Percentiles rank a stretch among this genome's conserved stretches.
These are phyloP conservation scores for Cicer bijugum DNA, from an alignment of 306 rosid species.

Conservation along the genomic window DNA sequence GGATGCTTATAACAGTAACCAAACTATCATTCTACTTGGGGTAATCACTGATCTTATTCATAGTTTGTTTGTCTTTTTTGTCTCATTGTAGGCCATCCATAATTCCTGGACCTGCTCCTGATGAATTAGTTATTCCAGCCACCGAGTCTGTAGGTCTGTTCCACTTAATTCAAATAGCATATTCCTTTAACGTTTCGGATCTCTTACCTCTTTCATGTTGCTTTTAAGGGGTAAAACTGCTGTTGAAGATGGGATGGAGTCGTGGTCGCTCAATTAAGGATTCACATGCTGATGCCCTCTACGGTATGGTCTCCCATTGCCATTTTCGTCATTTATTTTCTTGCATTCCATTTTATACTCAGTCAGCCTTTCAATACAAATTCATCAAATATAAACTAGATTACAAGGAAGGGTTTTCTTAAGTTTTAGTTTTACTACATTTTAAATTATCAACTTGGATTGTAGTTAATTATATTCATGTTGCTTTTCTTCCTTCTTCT, in stretches of 20 bases:
- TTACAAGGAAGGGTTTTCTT: neutral
- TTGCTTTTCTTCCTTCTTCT: too few species aligned
- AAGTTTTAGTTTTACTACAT: neutral
- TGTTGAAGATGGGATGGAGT: slow-evolving; percentile 98
- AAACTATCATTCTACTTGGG: slow-evolving; percentile 32
- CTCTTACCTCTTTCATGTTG: slow-evolving; percentile 34
- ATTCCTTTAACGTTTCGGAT: slow-evolving; percentile 26
- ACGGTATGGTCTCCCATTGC: slow-evolving; percentile 57
- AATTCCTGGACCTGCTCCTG: slow-evolving; percentile 97
- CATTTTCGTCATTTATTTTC: slow-evolving; percentile 18
- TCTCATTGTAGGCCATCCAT: slow-evolving; percentile 74
- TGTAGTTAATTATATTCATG: neutral
- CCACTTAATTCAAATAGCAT: slow-evolving; percentile 29
- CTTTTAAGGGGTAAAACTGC: slow-evolving; percentile 78
- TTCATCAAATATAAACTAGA: slow-evolving; percentile 16
- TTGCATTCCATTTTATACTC: slow-evolving; percentile 24
- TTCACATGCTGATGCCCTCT: slow-evolving; percentile 66
- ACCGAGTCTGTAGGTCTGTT: slow-evolving; percentile 88
- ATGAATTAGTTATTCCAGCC: slow-evolving; percentile 84
- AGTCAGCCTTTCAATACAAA: slow-evolving; percentile 14
- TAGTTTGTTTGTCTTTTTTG: slow-evolving; percentile 28
- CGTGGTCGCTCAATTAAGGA: slow-evolving; percentile 94
- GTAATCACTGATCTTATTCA: slow-evolving; percentile 36
- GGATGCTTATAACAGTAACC: slow-evolving; percentile 11
- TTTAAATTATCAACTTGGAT: slow-evolving; percentile 8